A percentile compares a stretch with the other conserved stretches of the same genome.
These are phyloP conservation scores for Rugonectria rugulosa DNA, from an alignment of 2,329 filamentous ascomycete genomes.

Conservation along the genomic window DNA sequence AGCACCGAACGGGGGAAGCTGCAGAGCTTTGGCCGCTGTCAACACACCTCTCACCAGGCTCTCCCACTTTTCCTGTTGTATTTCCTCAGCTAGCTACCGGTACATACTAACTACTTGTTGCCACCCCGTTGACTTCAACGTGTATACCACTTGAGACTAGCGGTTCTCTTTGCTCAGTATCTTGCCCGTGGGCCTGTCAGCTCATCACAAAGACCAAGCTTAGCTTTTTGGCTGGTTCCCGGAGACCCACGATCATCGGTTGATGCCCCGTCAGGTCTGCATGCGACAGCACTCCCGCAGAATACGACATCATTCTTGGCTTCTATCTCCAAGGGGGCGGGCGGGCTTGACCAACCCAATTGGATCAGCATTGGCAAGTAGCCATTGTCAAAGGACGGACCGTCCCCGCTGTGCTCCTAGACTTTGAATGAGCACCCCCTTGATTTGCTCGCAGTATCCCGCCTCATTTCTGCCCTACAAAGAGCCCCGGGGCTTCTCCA, in stretches of 20 bases:
- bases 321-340: slow-evolving; percentile 31
- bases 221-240: slow-evolving; percentile 34
- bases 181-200: slow-evolving; percentile 28
- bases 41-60: slow-evolving; percentile 19
- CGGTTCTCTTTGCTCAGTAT: slow-evolving; percentile 30
- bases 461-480: slow-evolving; percentile 32
- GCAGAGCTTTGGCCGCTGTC: slow-evolving; percentile 13
- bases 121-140: slow-evolving; percentile 29
- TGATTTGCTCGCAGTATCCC: slow-evolving; percentile 27
- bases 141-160: slow-evolving; percentile 31
- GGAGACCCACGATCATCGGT: slow-evolving; percentile 40
- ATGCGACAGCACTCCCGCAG: slow-evolving; percentile 34
- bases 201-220: slow-evolving; percentile 25
- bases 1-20: slow-evolving; percentile 8
- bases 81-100: no score
- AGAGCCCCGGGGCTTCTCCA: slow-evolving; percentile 28
- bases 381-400: slow-evolving; percentile 22
- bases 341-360: slow-evolving; percentile 23
- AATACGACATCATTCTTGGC: slow-evolving; percentile 29
- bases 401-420: slow-evolving; percentile 24
- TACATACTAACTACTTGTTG: no score
- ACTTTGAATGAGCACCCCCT: slow-evolving; percentile 30
- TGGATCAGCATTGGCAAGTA: slow-evolving; percentile 12
- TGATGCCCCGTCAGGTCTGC: slow-evolving; percentile 36
- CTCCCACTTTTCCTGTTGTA: slow-evolving; percentile 11